Conservation (phyloP, 495 filamentous ascomycete species). For the Penicillium malachiteum region DNA sequence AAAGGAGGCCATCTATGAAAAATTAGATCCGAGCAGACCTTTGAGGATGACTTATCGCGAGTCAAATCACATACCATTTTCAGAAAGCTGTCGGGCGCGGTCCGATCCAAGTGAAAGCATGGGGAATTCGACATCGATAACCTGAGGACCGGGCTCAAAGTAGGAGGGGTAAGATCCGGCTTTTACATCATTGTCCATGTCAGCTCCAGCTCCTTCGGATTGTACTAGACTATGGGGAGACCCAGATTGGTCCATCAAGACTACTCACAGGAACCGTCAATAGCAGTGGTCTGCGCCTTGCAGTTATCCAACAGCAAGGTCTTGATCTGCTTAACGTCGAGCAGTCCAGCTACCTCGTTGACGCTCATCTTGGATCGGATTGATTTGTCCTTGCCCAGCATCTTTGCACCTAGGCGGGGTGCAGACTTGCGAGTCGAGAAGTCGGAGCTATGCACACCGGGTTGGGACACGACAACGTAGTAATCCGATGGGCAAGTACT, state of each 20-base stretch:
- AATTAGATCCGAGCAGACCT: constrained; percentile 3
- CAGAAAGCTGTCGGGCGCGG: constrained; percentile 42
- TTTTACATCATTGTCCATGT: constrained; percentile 24
- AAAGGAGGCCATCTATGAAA: constrained; percentile 57
- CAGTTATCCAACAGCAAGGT: constrained; percentile 51
- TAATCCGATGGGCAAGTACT: constrained; percentile 67
- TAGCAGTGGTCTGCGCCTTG: constrained; percentile 48
- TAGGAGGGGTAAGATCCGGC: constrained; percentile 45
- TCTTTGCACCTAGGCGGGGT: constrained; percentile 59
- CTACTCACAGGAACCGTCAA: constrained; percentile 64
- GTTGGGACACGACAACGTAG: constrained; percentile 81
- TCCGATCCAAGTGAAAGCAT: constrained; percentile 39
- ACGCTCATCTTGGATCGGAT: constrained; percentile 52
- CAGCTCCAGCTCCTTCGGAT: neutral
- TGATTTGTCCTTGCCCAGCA: constrained; percentile 47
- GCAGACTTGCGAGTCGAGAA: constrained; percentile 53
- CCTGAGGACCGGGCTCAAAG: constrained; percentile 46
- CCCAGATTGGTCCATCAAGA: constrained; percentile 4
- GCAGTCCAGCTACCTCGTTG: constrained; percentile 61
- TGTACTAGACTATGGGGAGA: neutral
- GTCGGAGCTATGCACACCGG: constrained; percentile 69
- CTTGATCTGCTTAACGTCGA: constrained; percentile 57
- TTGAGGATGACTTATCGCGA: neutral
- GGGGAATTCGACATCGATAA: constrained; percentile 55
- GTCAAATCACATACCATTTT: constrained; percentile 42